Percentiles rank a stretch among this genome's conserved stretches.
These are phyloP conservation scores for Solanum habrochaites DNA, from an alignment of 257 asterid species.

Conservation along the genomic window DNA sequence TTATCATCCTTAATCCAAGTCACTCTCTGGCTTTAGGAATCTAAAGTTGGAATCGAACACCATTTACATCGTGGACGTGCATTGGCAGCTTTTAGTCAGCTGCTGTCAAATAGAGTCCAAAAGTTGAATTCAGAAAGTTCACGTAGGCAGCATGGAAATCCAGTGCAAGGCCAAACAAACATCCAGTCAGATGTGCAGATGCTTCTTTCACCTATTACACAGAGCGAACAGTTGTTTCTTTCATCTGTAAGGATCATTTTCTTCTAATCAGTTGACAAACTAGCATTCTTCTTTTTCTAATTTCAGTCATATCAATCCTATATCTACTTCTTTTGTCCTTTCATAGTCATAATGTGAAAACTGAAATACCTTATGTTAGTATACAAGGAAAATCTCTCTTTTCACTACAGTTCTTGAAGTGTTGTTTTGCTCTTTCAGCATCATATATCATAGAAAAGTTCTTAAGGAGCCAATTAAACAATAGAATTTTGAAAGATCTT, in stretches of 20 bases:
- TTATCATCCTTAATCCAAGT: background rate
- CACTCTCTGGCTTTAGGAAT: constrained; percentile 47
- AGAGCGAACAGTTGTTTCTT: constrained; percentile 71
- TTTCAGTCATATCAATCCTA: background rate
- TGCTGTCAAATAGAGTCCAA: constrained; percentile 66
- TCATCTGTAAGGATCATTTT: constrained; percentile 59
- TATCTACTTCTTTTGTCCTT: background rate
- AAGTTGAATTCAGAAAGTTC: constrained; percentile 48
- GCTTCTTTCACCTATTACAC: constrained; percentile 65
- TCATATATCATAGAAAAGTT: background rate
- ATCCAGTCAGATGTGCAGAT: constrained; percentile 69
- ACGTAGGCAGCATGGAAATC: constrained; percentile 37
- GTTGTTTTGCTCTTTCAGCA: background rate
- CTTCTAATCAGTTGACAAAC: background rate
- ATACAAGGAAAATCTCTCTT: background rate
- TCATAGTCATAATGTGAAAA: background rate
- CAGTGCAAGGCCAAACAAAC: constrained; percentile 51
- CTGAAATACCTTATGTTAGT: background rate
- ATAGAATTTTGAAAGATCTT: background rate
- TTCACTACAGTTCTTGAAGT: background rate
- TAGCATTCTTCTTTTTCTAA: background rate
- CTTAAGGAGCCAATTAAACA: background rate
- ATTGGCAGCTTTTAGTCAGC: constrained; percentile 66
- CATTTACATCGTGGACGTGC: constrained; percentile 99
- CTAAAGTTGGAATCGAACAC: constrained; percentile 83